phyloP scores from a whole-genome alignment of 2,329 filamentous ascomycete genomes.

The Zymoseptoria ardabiliae region DNA sequence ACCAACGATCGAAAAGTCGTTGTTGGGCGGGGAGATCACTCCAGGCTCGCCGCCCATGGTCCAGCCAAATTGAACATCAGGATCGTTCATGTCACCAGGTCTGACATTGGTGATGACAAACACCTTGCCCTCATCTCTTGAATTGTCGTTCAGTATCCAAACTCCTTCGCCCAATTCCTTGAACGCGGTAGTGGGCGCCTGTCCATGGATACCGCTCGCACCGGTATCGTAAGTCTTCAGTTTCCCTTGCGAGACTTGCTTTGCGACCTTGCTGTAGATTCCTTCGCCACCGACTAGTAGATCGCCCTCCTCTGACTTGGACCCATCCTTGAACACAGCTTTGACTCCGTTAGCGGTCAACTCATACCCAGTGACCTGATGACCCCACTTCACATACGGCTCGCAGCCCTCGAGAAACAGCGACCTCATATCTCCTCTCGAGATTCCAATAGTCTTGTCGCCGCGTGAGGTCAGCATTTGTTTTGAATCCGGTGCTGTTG shows the following conservation, averaged over 20 bases:
- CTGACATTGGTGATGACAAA: slow-evolving; percentile 59
- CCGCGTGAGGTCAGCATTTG: slow-evolving; percentile 43
- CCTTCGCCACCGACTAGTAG: slow-evolving; percentile 58
- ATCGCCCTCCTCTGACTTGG: slow-evolving; percentile 50
- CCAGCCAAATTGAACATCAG: slow-evolving; percentile 54
- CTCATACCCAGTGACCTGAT: slow-evolving; percentile 53
- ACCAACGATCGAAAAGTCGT: slow-evolving; percentile 54
- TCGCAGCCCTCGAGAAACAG: slow-evolving; percentile 53
- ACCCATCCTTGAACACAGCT: slow-evolving; percentile 54
- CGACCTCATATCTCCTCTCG: slow-evolving; percentile 55
- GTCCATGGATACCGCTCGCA: slow-evolving; percentile 57
- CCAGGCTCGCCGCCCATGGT: slow-evolving; percentile 54
- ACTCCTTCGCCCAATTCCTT: slow-evolving; percentile 57
- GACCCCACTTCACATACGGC: slow-evolving; percentile 47
- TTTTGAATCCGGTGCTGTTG: slow-evolving; percentile 15
- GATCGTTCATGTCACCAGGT: slow-evolving; percentile 52
- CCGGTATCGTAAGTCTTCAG: slow-evolving; percentile 59
- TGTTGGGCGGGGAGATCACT: slow-evolving; percentile 50
- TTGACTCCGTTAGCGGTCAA: slow-evolving; percentile 47
- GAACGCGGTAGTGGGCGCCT: slow-evolving; percentile 56
- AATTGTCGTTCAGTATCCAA: slow-evolving; percentile 47
- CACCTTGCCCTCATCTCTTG: slow-evolving; percentile 40
- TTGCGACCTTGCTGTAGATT: slow-evolving; percentile 53
- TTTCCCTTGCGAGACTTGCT: slow-evolving; percentile 50
- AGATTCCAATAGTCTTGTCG: slow-evolving; percentile 55